Base-by-base conservation (phyloP, 257 asterid species). In the Solanum dulcamara region DNA sequence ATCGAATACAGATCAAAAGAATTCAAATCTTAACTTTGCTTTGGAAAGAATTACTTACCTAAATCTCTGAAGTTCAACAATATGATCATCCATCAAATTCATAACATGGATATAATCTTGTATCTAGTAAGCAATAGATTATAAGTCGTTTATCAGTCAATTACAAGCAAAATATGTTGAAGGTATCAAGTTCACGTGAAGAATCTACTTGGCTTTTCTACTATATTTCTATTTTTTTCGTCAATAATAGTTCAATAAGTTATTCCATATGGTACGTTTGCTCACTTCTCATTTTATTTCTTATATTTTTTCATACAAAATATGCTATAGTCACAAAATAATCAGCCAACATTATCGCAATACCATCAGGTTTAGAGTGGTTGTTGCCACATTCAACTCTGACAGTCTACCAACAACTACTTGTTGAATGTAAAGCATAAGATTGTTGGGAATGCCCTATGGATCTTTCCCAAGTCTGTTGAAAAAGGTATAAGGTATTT, bases 41-140 rank as follows among this genome's bases (percentile, higher is more conserved):
- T 30, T n/a, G n/a, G n/a, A n/a, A n/a, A n/a, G 12, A 7, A 67
- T 66, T 28, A 81, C 12, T 85, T 86, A 90, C 98, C 99, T 88
- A 85, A 94, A 96, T 90, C 92, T 93, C 90, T 91, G 91, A 55
- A 96, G 89, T 12, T 98, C 94, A 86, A 90, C 97, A 72, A 96
- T 95, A 84, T 96, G 98, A 67, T 97, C 98, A 38, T 96, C 98
- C 13, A 98, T 98, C 85, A 96, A 90, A 90, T 94, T 98, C 98
- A 94, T 93, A 28, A 94, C 98, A 88, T 94, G 99, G 87, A 96
- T 96, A 90, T 96, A 96, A 84, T 96, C 99, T 83, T 98, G 91
- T 40, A 94, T 87, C 99, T 94, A 93, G 46, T 35, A 2, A 67
- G 13, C 26, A 67, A 67, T 20, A 67, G 26, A 67, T 67, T 17